These are phyloP conservation scores for Aspergillus cavernicola DNA, from an alignment of 495 filamentous ascomycete species.

Conservation along the genomic window DNA sequence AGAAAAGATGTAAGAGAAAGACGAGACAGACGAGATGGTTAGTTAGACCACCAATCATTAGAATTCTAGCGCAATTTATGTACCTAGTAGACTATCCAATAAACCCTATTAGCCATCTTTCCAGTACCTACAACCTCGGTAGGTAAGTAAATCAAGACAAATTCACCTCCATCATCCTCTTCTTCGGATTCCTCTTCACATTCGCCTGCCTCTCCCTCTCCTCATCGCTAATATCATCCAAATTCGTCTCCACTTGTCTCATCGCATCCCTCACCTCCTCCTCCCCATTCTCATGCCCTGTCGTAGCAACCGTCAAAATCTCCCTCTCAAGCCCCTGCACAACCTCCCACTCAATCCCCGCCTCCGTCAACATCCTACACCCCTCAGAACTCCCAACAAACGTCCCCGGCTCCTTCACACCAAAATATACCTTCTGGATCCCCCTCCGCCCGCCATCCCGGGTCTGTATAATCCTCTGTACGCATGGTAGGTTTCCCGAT, in stretches of 20 bases:
- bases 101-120: no score
- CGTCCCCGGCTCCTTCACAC: constrained; percentile 80
- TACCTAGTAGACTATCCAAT: no score
- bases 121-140: no score
- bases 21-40: no score
- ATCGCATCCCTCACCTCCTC: constrained; percentile 33
- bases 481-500: constrained; percentile 78
- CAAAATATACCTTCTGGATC: constrained; percentile 79
- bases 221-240: constrained; percentile 35
- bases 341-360: constrained; percentile 68
- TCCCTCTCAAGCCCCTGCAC: constrained; percentile 75
- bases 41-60: no score
- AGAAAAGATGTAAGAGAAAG: no score
- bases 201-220: constrained; percentile 31
- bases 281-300: constrained; percentile 61
- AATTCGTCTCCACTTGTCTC: constrained; percentile 27
- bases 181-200: constrained; percentile 43
- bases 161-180: constrained; percentile 43
- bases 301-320: constrained; percentile 75
- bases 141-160: not conserved
- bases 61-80: no score
- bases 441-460: constrained; percentile 36
- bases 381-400: constrained; percentile 83
- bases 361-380: constrained; percentile 62
- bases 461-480: constrained; percentile 70